phyloP scores from a whole-genome alignment of 176 grass and related monocot species.

The Poa pratensis region DNA sequence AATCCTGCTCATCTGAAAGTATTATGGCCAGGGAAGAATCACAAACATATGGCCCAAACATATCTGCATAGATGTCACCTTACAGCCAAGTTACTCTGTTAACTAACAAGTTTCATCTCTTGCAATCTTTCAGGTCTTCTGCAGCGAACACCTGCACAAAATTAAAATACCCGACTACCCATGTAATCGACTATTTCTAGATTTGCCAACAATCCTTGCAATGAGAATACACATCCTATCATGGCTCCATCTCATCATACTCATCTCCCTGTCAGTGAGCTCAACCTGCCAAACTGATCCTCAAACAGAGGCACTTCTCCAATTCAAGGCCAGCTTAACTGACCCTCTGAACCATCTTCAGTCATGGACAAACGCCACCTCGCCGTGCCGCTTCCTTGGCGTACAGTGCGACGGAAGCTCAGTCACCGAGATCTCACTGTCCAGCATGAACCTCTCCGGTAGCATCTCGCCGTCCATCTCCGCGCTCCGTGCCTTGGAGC shows the following conservation, averaged over 20 bases:
- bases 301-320: conserved; percentile 63
- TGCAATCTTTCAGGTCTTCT: conserved; percentile 35
- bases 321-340: conserved; percentile 59
- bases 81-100: neutral
- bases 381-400: conserved; percentile 62
- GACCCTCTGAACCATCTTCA: conserved; percentile 72
- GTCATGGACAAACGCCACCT: conserved; percentile 59
- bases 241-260: conserved; percentile 48
- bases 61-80: neutral
- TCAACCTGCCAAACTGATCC: conserved; percentile 50
- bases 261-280: conserved; percentile 41
- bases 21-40: neutral
- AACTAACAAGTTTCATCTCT: conserved; percentile 14
- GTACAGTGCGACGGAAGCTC: conserved; percentile 49
- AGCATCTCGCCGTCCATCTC: conserved; percentile 61
- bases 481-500: conserved; percentile 25
- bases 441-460: conserved; percentile 69
- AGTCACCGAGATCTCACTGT: conserved; percentile 62
- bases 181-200: conserved; percentile 36
- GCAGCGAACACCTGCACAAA: conserved; percentile 16
- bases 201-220: conserved; percentile 32
- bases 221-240: conserved; percentile 43
- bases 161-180: neutral
- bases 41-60: neutral
- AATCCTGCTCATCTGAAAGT: neutral